These are phyloP conservation scores for Aspergillus awamori DNA, from an alignment of 2,329 filamentous ascomycete species.

Conservation along the genomic window DNA sequence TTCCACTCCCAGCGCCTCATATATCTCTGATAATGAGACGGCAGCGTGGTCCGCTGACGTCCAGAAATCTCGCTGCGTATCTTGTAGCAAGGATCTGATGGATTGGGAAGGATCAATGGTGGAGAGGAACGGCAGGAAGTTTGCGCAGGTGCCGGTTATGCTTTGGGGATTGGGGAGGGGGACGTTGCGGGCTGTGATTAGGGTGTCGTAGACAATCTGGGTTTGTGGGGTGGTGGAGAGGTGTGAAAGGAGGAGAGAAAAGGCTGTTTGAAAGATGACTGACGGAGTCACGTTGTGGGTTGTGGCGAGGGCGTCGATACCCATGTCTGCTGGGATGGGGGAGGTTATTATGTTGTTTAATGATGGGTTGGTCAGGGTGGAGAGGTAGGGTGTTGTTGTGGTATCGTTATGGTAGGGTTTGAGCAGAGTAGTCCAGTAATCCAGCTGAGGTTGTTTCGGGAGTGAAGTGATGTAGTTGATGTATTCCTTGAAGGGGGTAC, in stretches of 20 bases:
- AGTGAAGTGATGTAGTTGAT: slow-evolving; percentile 16
- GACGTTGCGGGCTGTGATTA: slow-evolving; percentile 44
- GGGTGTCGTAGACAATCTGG: slow-evolving; percentile 8
- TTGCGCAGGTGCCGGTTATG: slow-evolving; percentile 43
- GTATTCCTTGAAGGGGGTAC: slow-evolving; percentile 32
- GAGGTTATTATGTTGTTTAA: background rate
- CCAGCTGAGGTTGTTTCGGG: background rate
- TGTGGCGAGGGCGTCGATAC: slow-evolving; percentile 11
- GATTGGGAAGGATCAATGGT: slow-evolving; percentile 13
- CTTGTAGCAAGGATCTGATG: slow-evolving; percentile 22
- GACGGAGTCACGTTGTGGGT: slow-evolving; percentile 31
- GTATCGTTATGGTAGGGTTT: background rate
- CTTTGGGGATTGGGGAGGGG: slow-evolving; percentile 38
- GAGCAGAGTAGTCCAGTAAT: slow-evolving; percentile 8
- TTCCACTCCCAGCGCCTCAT: slow-evolving; percentile 20
- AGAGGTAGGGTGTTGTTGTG: background rate
- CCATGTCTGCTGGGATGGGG: background rate
- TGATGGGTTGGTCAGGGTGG: background rate
- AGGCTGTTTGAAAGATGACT: slow-evolving; percentile 43
- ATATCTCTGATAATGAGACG: slow-evolving; percentile 32
- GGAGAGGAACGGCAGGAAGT: slow-evolving; percentile 42
- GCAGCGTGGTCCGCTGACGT: slow-evolving; percentile 32
- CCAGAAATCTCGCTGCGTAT: slow-evolving; percentile 34
- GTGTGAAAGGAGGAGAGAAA: slow-evolving; percentile 5
- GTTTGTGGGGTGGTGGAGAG: background rate